Conservation (phyloP, 495 filamentous ascomycete species). For the Amphirosellinia nigrospora region DNA sequence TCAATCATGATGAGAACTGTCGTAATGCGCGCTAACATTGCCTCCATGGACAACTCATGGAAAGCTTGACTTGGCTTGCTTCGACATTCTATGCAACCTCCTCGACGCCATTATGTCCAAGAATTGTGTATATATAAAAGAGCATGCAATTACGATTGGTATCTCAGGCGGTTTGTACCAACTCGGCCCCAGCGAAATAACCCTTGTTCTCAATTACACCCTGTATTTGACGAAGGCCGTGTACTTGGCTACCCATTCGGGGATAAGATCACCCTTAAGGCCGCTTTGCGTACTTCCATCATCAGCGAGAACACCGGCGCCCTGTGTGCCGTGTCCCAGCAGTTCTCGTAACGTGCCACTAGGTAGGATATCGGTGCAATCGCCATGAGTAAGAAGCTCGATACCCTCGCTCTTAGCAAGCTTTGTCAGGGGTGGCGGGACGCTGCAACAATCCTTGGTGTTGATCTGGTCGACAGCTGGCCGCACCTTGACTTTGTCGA, state of each 20-base stretch:
- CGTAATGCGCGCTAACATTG: slow-evolving; percentile 19
- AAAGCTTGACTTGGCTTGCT: slow-evolving; percentile 5
- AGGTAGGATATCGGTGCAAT: slow-evolving; percentile 89
- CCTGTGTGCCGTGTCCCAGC: slow-evolving; percentile 68
- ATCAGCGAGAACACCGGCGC: slow-evolving; percentile 70
- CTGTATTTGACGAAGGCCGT: slow-evolving; percentile 95
- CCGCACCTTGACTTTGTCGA: slow-evolving; percentile 66
- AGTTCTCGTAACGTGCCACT: slow-evolving; percentile 82
- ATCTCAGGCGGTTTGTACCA: slow-evolving; percentile 46
- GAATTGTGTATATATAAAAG: slow-evolving; percentile 1
- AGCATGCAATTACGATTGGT: slow-evolving; percentile 13
- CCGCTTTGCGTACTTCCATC: slow-evolving; percentile 51
- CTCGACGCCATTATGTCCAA: slow-evolving; percentile 13
- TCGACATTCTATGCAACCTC: slow-evolving; percentile 20
- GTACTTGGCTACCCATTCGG: slow-evolving; percentile 97
- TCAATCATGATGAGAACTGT: slow-evolving; percentile 22
- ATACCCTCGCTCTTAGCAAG: slow-evolving; percentile 85
- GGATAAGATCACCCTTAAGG: slow-evolving; percentile 76
- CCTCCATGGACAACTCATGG: neutral
- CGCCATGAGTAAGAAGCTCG: slow-evolving; percentile 90
- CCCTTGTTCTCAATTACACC: slow-evolving; percentile 99
- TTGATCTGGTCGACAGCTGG: slow-evolving; percentile 97
- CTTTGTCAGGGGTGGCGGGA: slow-evolving; percentile 84
- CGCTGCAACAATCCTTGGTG: slow-evolving; percentile 93
- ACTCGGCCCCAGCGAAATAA: slow-evolving; percentile 85